Percentiles rank a stretch among this genome's conserved stretches.
Evolutionary conservation across 176 grass and related monocot genomes (phyloP).

Genomic region (Oryza meridionalis): DNA sequence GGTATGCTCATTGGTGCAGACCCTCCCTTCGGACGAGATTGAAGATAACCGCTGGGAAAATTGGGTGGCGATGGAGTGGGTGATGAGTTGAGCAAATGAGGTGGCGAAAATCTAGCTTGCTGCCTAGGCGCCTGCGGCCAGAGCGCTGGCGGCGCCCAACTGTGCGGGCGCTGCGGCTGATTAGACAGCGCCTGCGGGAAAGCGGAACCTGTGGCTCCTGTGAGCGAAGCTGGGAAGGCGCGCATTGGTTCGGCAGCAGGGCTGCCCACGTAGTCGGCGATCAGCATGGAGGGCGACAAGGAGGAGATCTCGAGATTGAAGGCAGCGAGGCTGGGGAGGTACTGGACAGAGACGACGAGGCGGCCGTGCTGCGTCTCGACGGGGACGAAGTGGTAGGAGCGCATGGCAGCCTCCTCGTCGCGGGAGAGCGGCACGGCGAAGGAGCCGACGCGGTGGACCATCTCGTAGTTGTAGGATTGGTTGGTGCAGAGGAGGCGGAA

Average conservation of each 20-base stretch:
- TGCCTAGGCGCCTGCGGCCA: slow-evolving; percentile 45
- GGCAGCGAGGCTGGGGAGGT: slow-evolving; percentile 56
- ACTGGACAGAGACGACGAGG: slow-evolving; percentile 78
- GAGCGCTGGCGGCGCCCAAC: slow-evolving; percentile 56
- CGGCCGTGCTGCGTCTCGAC: slow-evolving; percentile 83
- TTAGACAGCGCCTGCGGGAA: slow-evolving; percentile 34
- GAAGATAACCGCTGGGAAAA: slow-evolving; percentile 51
- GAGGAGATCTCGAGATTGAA: slow-evolving; percentile 88
- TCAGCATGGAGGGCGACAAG: slow-evolving; percentile 63
- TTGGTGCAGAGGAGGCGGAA: slow-evolving; percentile 73
- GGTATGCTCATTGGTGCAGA: slow-evolving; percentile 75
- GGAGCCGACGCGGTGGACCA: slow-evolving; percentile 62
- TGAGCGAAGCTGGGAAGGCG: slow-evolving; percentile 71
- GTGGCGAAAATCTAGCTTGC: slow-evolving; percentile 65
- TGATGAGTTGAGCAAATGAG: slow-evolving; percentile 52
- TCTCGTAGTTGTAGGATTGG: slow-evolving; percentile 88
- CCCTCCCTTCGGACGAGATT: slow-evolving; percentile 44
- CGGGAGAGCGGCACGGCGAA: slow-evolving; percentile 82
- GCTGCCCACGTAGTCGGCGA: slow-evolving; percentile 78
- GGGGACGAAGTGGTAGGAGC: slow-evolving; percentile 52
- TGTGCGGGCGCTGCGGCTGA: slow-evolving; percentile 62
- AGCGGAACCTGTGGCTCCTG: slow-evolving; percentile 45
- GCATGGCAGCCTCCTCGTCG: slow-evolving; percentile 60
- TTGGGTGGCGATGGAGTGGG: slow-evolving; percentile 79
- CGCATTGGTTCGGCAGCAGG: slow-evolving; percentile 72